Evolutionary conservation across 1,139 yeast species (phyloP).

Genomic region (Nakaseomyces sp.): DNA sequence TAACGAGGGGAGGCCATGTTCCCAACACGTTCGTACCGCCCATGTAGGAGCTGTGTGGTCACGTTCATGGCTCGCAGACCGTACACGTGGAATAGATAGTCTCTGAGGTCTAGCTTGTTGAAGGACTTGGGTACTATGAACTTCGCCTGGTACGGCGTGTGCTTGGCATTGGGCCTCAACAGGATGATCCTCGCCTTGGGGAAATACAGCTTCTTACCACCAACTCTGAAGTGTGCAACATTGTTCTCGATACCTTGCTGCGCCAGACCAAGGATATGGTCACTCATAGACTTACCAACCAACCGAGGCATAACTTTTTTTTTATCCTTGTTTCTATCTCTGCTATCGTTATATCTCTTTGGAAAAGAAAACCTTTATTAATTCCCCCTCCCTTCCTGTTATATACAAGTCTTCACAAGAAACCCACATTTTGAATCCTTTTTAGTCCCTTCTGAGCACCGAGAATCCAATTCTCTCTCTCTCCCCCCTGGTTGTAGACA

Average conservation of each 20-base stretch:
- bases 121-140: conserved; percentile 85
- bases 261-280: conserved; percentile 33
- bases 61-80: conserved; percentile 82
- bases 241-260: conserved; percentile 54
- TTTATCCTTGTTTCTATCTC: neutral
- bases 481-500: no score
- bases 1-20: conserved; percentile 60
- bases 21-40: conserved; percentile 49
- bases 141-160: conserved; percentile 92
- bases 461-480: no score
- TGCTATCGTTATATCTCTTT: neutral
- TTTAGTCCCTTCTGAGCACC: no score
- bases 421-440: no score
- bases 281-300: conserved; percentile 14
- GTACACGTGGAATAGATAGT: conserved; percentile 78
- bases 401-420: no score
- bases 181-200: conserved; percentile 77
- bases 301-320: conserved; percentile 7
- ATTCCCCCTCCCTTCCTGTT: no score
- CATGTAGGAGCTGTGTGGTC: conserved; percentile 77
- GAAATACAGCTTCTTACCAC: conserved; percentile 62
- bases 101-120: conserved; percentile 85
- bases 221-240: conserved; percentile 72
- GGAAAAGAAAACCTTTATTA: no score
- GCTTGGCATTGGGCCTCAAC: conserved; percentile 83